A percentile compares a stretch with the other conserved stretches of the same genome.
These are phyloP conservation scores for Xylariaceae sp. DNA, from an alignment of 2,329 filamentous ascomycete genomes.

Conservation along the genomic window DNA sequence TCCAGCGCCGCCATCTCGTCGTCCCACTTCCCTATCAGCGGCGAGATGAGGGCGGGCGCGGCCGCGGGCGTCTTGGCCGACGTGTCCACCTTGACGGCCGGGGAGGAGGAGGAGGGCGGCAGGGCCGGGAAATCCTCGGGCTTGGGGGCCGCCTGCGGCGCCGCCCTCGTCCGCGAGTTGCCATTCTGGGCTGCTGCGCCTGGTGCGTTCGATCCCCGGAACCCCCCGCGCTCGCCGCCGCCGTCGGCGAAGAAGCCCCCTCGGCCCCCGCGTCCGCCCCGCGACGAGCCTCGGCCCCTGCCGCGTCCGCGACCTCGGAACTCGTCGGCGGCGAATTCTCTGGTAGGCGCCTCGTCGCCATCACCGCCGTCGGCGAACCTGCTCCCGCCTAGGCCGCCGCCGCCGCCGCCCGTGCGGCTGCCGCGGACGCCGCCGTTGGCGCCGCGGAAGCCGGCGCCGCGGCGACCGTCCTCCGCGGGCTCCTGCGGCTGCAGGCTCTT, in stretches of 20 bases:
- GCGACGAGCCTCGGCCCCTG: slow-evolving; percentile 1
- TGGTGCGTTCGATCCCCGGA: not conserved
- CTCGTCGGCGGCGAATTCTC: slow-evolving; percentile 24
- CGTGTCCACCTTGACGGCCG: slow-evolving; percentile 9
- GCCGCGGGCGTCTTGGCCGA: slow-evolving; percentile 13
- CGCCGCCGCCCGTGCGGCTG: slow-evolving; percentile 24
- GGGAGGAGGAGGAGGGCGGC: slow-evolving; percentile 24
- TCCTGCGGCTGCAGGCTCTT: slow-evolving; percentile 29
- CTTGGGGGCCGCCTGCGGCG: slow-evolving; percentile 24
- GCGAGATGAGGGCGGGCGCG: slow-evolving; percentile 26
- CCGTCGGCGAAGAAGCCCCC: slow-evolving; percentile 18
- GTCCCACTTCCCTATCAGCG: slow-evolving; percentile 43
- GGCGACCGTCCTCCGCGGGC: slow-evolving; percentile 33
- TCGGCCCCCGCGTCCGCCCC: slow-evolving; percentile 24
- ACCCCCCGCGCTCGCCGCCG: slow-evolving; percentile 7
- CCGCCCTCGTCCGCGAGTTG: slow-evolving; percentile 7
- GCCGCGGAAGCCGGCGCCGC: slow-evolving; percentile 32
- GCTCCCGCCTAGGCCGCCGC: slow-evolving; percentile 32
- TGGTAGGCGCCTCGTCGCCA: slow-evolving; percentile 9
- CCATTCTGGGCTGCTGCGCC: not conserved
- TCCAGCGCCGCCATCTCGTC: slow-evolving; percentile 51
- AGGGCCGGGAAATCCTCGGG: slow-evolving; percentile 34
- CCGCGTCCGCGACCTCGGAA: slow-evolving; percentile 25
- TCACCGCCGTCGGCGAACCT: slow-evolving; percentile 22
- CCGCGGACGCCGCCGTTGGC: slow-evolving; percentile 34